phyloP scores from a whole-genome alignment of 257 asterid species.

The Nicotiana sylvestris region DNA sequence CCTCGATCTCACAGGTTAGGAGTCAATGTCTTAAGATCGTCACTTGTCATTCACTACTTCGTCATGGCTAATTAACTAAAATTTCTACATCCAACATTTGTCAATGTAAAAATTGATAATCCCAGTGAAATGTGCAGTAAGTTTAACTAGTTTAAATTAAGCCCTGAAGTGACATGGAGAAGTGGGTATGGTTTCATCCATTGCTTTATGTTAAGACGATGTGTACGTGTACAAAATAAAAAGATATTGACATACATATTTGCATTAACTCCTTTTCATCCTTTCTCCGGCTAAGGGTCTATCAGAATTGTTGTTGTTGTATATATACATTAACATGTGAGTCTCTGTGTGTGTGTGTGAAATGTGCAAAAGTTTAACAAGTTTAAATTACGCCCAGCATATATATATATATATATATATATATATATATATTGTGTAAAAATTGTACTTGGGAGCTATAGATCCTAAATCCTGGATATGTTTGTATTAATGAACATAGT shows the following conservation, averaged over 20 bases:
- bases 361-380: neutral
- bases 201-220: no score
- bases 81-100: neutral
- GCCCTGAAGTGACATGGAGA: no score
- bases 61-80: neutral
- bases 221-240: no score
- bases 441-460: neutral
- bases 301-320: no score
- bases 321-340: no score
- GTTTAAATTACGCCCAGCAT: no score
- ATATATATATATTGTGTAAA: neutral
- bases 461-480: neutral
- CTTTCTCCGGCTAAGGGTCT: no score
- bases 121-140: neutral
- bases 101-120: neutral
- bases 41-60: neutral
- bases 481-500: neutral
- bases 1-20: conserved; percentile 75
- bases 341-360: no score
- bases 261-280: no score
- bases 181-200: no score
- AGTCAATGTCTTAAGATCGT: neutral
- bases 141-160: no score
- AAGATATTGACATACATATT: no score
- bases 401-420: neutral